phyloP scores from a whole-genome alignment of 208 protist genomes.

The Crithidia bombi region DNA sequence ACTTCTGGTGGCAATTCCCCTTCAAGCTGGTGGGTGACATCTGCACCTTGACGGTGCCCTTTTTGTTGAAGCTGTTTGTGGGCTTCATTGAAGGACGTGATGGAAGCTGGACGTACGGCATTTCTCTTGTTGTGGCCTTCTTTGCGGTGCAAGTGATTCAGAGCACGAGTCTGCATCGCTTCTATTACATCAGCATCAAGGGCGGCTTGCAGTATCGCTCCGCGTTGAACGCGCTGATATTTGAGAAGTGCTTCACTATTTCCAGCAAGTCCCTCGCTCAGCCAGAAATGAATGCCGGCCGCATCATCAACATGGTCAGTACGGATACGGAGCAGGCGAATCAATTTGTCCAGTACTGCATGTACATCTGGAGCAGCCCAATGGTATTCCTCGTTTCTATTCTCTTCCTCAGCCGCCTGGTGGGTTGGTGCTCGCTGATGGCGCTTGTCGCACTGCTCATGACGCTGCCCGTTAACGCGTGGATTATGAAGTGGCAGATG shows the following conservation, averaged over 20 bases:
- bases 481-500: conserved; percentile 40
- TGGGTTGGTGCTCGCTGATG: conserved; percentile 65
- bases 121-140: conserved; percentile 36
- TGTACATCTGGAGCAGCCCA: conserved; percentile 74
- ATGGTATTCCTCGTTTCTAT: conserved; percentile 64
- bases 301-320: conserved; percentile 83
- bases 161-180: conserved; percentile 51
- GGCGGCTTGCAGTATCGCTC: conserved; percentile 54
- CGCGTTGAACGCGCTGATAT: conserved; percentile 65
- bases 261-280: conserved; percentile 33
- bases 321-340: conserved; percentile 43
- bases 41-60: conserved; percentile 34
- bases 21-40: conserved; percentile 56
- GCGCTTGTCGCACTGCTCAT: conserved; percentile 63
- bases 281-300: conserved; percentile 69
- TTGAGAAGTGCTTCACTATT: conserved; percentile 76
- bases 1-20: conserved; percentile 45
- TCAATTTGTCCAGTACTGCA: conserved; percentile 65
- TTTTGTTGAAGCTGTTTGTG: conserved; percentile 55
- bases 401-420: conserved; percentile 46
- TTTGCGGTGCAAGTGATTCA: conserved; percentile 37
- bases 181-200: conserved; percentile 60
- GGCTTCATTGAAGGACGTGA: conserved; percentile 33
- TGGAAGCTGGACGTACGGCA: conserved; percentile 23
- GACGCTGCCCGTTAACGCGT: conserved; percentile 61